A percentile compares a stretch with the other conserved stretches of the same genome.
Conservation (phyloP, 2,329 filamentous ascomycete genomes). For the Domatiomyces catenatus region DNA sequence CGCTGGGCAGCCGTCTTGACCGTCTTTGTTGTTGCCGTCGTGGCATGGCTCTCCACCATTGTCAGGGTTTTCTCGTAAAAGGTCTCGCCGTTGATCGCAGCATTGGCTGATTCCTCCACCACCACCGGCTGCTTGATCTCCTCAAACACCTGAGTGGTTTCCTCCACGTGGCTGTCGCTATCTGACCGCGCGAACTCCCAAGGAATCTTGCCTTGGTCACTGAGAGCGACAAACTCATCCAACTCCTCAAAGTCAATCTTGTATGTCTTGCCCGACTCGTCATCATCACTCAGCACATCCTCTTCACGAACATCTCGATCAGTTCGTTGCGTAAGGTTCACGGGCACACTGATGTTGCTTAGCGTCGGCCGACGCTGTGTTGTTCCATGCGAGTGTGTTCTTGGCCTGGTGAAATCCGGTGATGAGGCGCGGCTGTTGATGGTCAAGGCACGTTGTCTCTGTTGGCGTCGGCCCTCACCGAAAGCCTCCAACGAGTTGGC, state of each 20-base stretch:
- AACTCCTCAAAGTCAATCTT: conserved; percentile 86
- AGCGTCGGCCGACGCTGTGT: conserved; percentile 46
- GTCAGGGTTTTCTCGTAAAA: conserved; percentile 12
- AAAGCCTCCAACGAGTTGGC: conserved; percentile 98
- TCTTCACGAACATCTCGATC: conserved; percentile 54
- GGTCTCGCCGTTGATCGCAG: conserved; percentile 17
- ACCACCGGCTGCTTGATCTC: conserved; percentile 37
- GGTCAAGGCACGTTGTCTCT: conserved; percentile 46
- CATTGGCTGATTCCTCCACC: conserved; percentile 24
- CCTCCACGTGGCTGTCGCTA: conserved; percentile 30
- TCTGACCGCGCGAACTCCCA: conserved; percentile 7
- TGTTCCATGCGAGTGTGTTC: conserved; percentile 56
- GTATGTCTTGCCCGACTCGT: conserved; percentile 61
- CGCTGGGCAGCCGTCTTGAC: not conserved
- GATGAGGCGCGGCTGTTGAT: conserved; percentile 45
- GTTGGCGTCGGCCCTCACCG: conserved; percentile 72
- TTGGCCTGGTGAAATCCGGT: conserved; percentile 41
- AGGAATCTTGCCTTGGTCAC: conserved; percentile 33
- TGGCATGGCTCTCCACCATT: conserved; percentile 6
- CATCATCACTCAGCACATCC: conserved; percentile 71
- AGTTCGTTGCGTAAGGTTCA: conserved; percentile 25
- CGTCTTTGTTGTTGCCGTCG: not conserved
- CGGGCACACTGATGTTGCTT: conserved; percentile 38
- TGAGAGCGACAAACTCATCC: conserved; percentile 70
- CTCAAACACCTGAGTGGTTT: conserved; percentile 40